Evolutionary conservation across 2,329 filamentous ascomycete species (phyloP), one percentile per base, ranked within the genome.

Genomic region (Lojkania enalia): DNA sequence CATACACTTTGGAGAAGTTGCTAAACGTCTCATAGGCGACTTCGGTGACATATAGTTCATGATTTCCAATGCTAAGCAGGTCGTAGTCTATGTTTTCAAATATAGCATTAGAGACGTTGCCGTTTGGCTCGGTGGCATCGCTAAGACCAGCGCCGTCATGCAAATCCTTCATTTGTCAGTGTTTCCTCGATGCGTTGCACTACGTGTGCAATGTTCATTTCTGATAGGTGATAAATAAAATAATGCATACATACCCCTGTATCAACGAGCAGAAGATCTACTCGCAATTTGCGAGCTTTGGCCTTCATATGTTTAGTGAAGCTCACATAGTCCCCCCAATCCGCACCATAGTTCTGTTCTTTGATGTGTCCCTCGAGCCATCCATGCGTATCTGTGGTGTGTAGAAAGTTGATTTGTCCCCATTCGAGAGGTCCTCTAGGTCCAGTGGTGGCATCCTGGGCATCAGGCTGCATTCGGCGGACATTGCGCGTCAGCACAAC

Each of bases 351-450:
- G 57, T 83, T 84, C 54, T 75, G 71, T 65, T 85, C 79, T 54
- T 83, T 82, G 50, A 84, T 61, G 57, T 83, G 79, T 3, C 80
- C 79, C 55, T 80, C 77, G 14, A 84, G 71, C 81, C 81, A 82
- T 15, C 80, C 80, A 58, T 83, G 80, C 0, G 79, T 82, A 50
- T 84, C 81, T 2, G 80, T 83, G 1, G 80, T 84, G 53, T 84
- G 82, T 18, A 85, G 73, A 69, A 96, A 81, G 55, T 85, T 85
- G 54, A 85, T 64, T 60, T 85, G 79, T 2, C 82, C 82, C 82
- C 82, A 85, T 71, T 81, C 78, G 5, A 84, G 68, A 15, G 66
- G 71, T 13, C 52, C 64, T 30, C 58, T 65, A 2, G 72, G 71
- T 9, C 54, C 51, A 3, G 63, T 60, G 2, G 67, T 67, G 0